Percentiles rank a stretch among this genome's conserved stretches.
These are phyloP conservation scores for Rostrohypoxylon terebratum DNA, from an alignment of 495 filamentous ascomycete species.

Conservation along the genomic window DNA sequence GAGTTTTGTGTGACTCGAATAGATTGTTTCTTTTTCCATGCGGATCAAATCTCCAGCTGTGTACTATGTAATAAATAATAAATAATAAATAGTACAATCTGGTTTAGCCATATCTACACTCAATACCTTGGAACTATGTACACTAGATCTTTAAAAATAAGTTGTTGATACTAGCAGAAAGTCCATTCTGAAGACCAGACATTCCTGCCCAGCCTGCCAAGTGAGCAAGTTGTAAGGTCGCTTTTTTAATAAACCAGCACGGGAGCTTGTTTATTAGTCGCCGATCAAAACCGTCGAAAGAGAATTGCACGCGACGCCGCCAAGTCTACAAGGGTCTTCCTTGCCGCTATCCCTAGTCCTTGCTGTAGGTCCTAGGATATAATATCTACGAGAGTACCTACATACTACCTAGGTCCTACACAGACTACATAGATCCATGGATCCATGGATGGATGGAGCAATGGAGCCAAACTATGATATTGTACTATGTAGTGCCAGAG, in stretches of 20 bases:
- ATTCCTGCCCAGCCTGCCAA: background rate
- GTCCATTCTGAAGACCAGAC: background rate
- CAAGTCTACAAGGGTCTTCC: slow-evolving; percentile 21
- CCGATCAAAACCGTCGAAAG: slow-evolving; percentile 48
- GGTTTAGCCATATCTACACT: too few species aligned
- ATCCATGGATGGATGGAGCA: background rate
- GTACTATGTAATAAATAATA: too few species aligned
- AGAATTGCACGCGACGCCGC: slow-evolving; percentile 32
- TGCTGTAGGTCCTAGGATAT: background rate
- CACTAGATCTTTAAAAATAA: slow-evolving; percentile 27
- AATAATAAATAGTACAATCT: too few species aligned
- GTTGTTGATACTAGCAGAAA: slow-evolving; percentile 24
- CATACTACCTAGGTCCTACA: too few species aligned
- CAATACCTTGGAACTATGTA: slow-evolving; percentile 11
- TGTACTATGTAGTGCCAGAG: too few species aligned
- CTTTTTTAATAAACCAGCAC: slow-evolving; percentile 42
- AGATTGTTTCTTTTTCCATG: slow-evolving; percentile 10
- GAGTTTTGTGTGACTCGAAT: slow-evolving; percentile 35
- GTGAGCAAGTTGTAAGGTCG: slow-evolving; percentile 29
- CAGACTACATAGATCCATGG: too few species aligned
- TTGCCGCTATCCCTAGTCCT: slow-evolving; percentile 34
- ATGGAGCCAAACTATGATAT: background rate
- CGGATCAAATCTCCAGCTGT: slow-evolving; percentile 15
- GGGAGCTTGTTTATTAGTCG: slow-evolving; percentile 49
- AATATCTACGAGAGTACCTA: slow-evolving; percentile 6